phyloP scores from a whole-genome alignment of 768 basidiomycete genomes.

The Tubosaeta sp. region DNA sequence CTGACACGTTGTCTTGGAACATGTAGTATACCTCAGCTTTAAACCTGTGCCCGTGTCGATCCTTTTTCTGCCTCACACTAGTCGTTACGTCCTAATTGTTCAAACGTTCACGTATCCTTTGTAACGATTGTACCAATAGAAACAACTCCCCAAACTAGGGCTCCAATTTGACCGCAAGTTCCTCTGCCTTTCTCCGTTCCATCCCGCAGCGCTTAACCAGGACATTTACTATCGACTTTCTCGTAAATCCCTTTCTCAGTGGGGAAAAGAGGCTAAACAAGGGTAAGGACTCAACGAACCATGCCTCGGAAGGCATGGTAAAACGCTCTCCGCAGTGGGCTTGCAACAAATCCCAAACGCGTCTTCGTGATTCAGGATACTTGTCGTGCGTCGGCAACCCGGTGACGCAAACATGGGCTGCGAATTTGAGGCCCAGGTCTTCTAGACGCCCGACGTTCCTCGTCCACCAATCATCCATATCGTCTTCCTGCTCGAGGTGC shows the following conservation, averaged over 20 bases:
- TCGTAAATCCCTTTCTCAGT: neutral
- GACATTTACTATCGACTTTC: neutral
- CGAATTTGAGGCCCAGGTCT: neutral
- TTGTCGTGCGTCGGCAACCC: neutral
- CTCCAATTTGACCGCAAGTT: neutral
- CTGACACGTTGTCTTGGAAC: neutral
- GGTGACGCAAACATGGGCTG: slow-evolving; percentile 1
- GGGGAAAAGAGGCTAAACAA: neutral
- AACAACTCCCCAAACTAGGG: too few species aligned
- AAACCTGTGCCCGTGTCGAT: neutral
- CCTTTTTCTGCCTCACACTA: too few species aligned
- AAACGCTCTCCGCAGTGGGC: slow-evolving; percentile 1
- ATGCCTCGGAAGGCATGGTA: slow-evolving; percentile 1
- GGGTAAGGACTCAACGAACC: neutral
- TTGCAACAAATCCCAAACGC: slow-evolving; percentile 1
- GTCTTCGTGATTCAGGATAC: neutral
- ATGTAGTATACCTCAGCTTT: neutral
- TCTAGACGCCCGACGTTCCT: neutral
- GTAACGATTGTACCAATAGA: too few species aligned
- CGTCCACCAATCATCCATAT: slow-evolving; percentile 2
- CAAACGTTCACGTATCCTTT: too few species aligned
- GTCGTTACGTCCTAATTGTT: too few species aligned
- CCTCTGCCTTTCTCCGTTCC: neutral
- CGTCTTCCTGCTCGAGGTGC: neutral
- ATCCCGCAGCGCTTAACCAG: neutral